These are phyloP conservation scores for Neurospora sp. DNA, from an alignment of 495 filamentous ascomycete species.

Conservation along the genomic window DNA sequence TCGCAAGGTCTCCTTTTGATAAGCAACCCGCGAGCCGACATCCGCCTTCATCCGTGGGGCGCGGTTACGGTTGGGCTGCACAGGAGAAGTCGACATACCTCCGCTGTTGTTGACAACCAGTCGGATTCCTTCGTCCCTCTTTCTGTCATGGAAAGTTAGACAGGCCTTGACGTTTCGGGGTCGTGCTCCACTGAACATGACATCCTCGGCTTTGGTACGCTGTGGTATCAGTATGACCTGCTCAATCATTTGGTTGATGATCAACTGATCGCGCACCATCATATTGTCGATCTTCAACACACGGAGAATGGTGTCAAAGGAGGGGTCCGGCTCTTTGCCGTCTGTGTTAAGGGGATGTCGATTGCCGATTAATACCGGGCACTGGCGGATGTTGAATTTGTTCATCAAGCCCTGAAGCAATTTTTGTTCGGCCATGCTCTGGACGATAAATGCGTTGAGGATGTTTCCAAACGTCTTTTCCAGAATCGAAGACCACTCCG, in stretches of 20 bases:
- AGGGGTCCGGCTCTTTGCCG: conserved; percentile 59
- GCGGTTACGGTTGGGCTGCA: conserved; percentile 20
- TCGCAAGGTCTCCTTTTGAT: conserved; percentile 30
- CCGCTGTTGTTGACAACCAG: conserved; percentile 44
- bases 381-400: conserved; percentile 38
- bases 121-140: conserved; percentile 52
- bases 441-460: conserved; percentile 71
- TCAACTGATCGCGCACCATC: conserved; percentile 64
- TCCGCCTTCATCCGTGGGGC: conserved; percentile 74
- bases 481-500: conserved; percentile 74
- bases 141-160: conserved; percentile 49
- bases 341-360: conserved; percentile 48
- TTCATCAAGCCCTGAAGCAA: conserved; percentile 55
- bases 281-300: conserved; percentile 75
- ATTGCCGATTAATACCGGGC: conserved; percentile 57
- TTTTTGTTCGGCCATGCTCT: conserved; percentile 56
- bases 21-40: conserved; percentile 53
- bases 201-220: conserved; percentile 50
- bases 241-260: conserved; percentile 76
- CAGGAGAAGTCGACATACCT: conserved; percentile 21
- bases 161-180: conserved; percentile 65
- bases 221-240: conserved; percentile 70
- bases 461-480: conserved; percentile 58
- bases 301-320: conserved; percentile 67
- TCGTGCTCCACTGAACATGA: conserved; percentile 54